Conservation (phyloP, 2,329 filamentous ascomycete genomes). For the Sphaerulina musiva region DNA sequence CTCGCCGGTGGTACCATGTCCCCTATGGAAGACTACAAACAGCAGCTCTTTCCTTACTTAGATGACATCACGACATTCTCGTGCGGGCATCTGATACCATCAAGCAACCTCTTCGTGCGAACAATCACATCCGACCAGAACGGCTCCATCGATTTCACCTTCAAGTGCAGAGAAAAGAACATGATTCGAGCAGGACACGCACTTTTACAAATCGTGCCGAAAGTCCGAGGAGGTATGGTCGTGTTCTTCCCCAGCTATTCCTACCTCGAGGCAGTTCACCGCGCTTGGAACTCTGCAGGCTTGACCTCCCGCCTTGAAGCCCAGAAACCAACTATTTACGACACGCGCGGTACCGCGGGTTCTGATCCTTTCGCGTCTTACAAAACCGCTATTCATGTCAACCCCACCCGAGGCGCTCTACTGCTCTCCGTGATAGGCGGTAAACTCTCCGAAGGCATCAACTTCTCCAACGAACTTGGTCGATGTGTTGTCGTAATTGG, state of each 20-base stretch:
- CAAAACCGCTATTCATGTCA: constrained; percentile 52
- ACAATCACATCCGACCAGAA: constrained; percentile 51
- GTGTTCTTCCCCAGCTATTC: constrained; percentile 94
- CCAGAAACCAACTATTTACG: constrained; percentile 46
- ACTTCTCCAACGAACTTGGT: constrained; percentile 87
- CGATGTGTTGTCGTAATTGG: constrained; percentile 88
- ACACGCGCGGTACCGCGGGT: constrained; percentile 49
- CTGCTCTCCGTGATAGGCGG: constrained; percentile 88
- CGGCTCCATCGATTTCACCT: constrained; percentile 77
- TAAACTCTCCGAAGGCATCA: constrained; percentile 95
- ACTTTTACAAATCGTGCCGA: constrained; percentile 62
- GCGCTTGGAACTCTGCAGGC: constrained; percentile 35
- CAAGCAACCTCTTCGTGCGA: constrained; percentile 71
- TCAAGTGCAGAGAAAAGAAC: constrained; percentile 65
- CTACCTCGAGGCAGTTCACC: constrained; percentile 68
- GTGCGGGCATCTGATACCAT: constrained; percentile 89
- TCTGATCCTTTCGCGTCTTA: constrained; percentile 73
- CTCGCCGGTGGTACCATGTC: constrained; percentile 97
- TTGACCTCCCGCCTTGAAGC: constrained; percentile 27
- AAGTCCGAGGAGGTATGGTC: constrained; percentile 82
- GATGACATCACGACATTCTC: constrained; percentile 68
- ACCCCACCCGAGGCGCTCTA: constrained; percentile 58
- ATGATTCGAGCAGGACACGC: constrained; percentile 64
- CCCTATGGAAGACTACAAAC: constrained; percentile 83
- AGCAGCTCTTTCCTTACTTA: constrained; percentile 77